Conservation (phyloP, 768 basidiomycete species). For the Lactifluus echinatus region DNA sequence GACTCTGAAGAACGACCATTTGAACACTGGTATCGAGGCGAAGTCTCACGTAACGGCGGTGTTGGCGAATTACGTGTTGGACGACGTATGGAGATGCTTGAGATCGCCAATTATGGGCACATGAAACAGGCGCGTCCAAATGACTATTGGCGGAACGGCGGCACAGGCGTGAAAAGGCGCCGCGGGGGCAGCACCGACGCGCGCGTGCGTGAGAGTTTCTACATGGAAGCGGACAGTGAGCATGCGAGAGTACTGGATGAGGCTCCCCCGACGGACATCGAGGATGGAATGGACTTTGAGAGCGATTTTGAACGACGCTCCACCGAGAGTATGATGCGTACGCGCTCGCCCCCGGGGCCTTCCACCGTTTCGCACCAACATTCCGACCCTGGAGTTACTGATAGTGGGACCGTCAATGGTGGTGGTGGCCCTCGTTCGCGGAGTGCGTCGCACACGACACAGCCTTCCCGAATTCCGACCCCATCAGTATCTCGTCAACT, state of each 20-base stretch:
- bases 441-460: slow-evolving; percentile 11
- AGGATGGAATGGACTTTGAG: slow-evolving; percentile 37
- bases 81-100: slow-evolving; percentile 72
- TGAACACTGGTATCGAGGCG: slow-evolving; percentile 87
- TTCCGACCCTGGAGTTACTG: slow-evolving; percentile 5
- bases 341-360: background rate
- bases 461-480: slow-evolving; percentile 18
- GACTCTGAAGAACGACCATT: slow-evolving; percentile 80
- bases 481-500: slow-evolving; percentile 30
- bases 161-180: slow-evolving; percentile 11
- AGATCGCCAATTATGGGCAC: slow-evolving; percentile 82
- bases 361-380: slow-evolving; percentile 3
- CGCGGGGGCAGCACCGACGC: slow-evolving; percentile 59
- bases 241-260: slow-evolving; percentile 64
- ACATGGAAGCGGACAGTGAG: slow-evolving; percentile 51
- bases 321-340: background rate
- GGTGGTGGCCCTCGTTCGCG: slow-evolving; percentile 11
- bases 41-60: slow-evolving; percentile 77
- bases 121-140: slow-evolving; percentile 23
- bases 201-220: slow-evolving; percentile 51
- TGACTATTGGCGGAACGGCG: slow-evolving; percentile 23
- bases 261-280: slow-evolving; percentile 64
- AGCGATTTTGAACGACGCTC: slow-evolving; percentile 10
- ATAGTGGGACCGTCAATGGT: background rate
- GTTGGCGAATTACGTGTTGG: slow-evolving; percentile 76